These are phyloP conservation scores for Umbelopsis ramanniana DNA, from an alignment of 192 early-diverging fungal species.

Conservation along the genomic window DNA sequence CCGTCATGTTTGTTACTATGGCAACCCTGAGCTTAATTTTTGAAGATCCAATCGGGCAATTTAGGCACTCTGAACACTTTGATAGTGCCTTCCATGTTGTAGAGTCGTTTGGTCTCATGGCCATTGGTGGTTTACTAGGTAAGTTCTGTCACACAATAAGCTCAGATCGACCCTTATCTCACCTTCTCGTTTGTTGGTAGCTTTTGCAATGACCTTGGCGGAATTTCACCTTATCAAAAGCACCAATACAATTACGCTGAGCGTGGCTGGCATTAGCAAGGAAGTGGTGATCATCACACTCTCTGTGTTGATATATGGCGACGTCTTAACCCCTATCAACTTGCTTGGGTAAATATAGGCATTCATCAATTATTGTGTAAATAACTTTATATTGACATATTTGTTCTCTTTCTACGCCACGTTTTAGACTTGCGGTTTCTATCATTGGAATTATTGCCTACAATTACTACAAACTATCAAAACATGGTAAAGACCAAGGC, in stretches of 20 bases:
- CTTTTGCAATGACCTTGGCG: constrained; percentile 78
- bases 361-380: not conserved
- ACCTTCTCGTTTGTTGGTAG: constrained; percentile 30
- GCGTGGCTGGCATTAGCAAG: constrained; percentile 80
- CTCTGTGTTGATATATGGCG: constrained; percentile 72
- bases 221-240: constrained; percentile 80
- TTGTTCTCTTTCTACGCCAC: constrained; percentile 31
- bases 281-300: constrained; percentile 79
- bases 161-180: too few relatives aligned
- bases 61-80: constrained; percentile 59
- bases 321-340: constrained; percentile 68
- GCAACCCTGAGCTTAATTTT: constrained; percentile 54
- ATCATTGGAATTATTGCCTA: constrained; percentile 64
- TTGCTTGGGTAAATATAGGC: constrained; percentile 61
- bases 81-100: constrained; percentile 39
- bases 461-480: constrained; percentile 43
- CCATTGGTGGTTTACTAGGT: constrained; percentile 67
- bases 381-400: constrained; percentile 7
- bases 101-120: constrained; percentile 56
- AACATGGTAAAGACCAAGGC: constrained; percentile 23
- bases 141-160: not conserved
- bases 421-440: constrained; percentile 54
- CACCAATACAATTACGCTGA: constrained; percentile 80
- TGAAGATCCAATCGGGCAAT: constrained; percentile 60
- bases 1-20: constrained; percentile 77